phyloP scores from a whole-genome alignment of 1,284 basidiomycete species.

The Leucoagaricus sp. region DNA sequence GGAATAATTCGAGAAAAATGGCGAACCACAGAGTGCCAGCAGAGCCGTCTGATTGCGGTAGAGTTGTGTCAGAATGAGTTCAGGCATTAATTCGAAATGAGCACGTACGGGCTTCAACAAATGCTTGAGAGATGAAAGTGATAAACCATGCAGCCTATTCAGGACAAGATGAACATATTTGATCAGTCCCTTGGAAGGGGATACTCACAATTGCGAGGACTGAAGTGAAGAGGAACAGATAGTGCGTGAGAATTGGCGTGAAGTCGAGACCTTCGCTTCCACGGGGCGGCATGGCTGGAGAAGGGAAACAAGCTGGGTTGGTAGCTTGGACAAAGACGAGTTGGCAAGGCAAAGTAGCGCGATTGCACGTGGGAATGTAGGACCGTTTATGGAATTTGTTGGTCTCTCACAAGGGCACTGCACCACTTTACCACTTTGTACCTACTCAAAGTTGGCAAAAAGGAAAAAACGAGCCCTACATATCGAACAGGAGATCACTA shows the following conservation, averaged over 20 bases:
- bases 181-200: slow-evolving; percentile 13
- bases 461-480: no score
- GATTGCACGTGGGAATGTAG: slow-evolving; percentile 9
- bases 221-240: slow-evolving; percentile 86
- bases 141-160: slow-evolving; percentile 85
- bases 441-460: no score
- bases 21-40: slow-evolving; percentile 89
- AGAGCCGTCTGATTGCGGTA: slow-evolving; percentile 40
- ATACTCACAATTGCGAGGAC: slow-evolving; percentile 73
- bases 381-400: slow-evolving; percentile 19
- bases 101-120: slow-evolving; percentile 64
- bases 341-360: slow-evolving; percentile 14
- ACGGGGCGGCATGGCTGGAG: slow-evolving; percentile 49
- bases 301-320: slow-evolving; percentile 7
- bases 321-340: slow-evolving; percentile 17
- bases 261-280: slow-evolving; percentile 70
- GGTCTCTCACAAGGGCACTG: slow-evolving; percentile 31
- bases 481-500: no score
- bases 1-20: slow-evolving; percentile 84
- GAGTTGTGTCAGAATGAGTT: slow-evolving; percentile 19
- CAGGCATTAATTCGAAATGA: slow-evolving; percentile 4
- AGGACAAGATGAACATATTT: slow-evolving; percentile 12
- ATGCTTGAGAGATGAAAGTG: slow-evolving; percentile 84
- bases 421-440: no score
- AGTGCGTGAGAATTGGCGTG: slow-evolving; percentile 86